Evolutionary conservation across 129 eudicot species (phyloP), one percentile per base, ranked within the genome.

Genomic region (Glebionis coronaria): DNA sequence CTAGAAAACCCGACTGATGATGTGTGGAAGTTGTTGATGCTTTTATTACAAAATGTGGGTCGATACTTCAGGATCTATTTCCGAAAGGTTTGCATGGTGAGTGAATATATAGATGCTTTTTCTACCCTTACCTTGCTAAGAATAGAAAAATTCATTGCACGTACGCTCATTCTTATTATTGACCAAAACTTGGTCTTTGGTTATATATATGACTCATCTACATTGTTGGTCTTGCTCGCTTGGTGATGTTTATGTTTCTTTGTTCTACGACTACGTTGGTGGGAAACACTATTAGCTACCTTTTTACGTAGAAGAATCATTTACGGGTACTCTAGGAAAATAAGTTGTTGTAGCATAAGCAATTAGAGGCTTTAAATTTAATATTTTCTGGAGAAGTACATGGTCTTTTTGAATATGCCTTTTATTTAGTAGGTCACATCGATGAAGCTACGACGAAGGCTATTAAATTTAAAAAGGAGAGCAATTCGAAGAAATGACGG

Each of bases 21-120:
- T 31, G 99, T 67, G 99, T 94, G 29, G 99, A 94, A 70, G 99
- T 94, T 25, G 97, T 97, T 27, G 99, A 82, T 59, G 97, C 91
- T 6, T 94, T 94, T 79, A 93, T 94, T 31, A 94, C 95, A 0
- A 90, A 94, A 51, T 94, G 99, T 31, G 99, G 99, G 21, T 79
- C 95, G 12, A 86, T 89, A 61, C 97, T 94, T n/a, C 97, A 94
- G 60, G 99, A 94, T 63, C 78, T 94, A 20, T 74, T 83, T 20
- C 97, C 97, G 4, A 77, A 83, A 64, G 99, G 99, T 18, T 74
- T 94, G 77, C 93, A 84, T 78, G 97, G 98, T 92, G 72, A 83
- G 91, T 58, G 4, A 28, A 19, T 10, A 8, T 25, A 12, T 58
- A 12, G 18, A 58, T 25, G 12, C 28, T 29, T 58, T 58, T 28